phyloP scores from a whole-genome alignment of 192 early-diverging fungal species.

The Entophlyctis helioformis region DNA sequence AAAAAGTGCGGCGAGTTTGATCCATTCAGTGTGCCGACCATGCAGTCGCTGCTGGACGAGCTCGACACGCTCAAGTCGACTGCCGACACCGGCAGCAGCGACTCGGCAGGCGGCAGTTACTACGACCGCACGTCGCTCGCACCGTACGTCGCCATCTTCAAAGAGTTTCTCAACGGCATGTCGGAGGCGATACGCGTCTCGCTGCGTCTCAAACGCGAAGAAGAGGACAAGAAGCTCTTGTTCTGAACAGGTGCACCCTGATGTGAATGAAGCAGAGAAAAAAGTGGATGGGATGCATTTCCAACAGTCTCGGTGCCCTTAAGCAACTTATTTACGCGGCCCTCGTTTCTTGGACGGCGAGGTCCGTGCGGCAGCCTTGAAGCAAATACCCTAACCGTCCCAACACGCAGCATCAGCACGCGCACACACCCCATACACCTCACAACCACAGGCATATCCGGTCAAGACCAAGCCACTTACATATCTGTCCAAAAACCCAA shows the following conservation, averaged over 20 bases:
- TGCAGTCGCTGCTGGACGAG: slow-evolving; percentile 55
- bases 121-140: slow-evolving; percentile 10
- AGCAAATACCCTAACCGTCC: no score
- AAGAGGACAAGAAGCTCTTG: slow-evolving; percentile 14
- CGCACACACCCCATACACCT: no score
- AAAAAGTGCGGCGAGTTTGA: slow-evolving; percentile 70
- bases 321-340: no score
- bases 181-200: slow-evolving; percentile 4
- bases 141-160: slow-evolving; percentile 18
- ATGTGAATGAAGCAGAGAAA: no score
- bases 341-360: no score
- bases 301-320: no score
- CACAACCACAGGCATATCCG: no score
- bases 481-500: no score
- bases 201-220: slow-evolving; percentile 6
- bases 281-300: no score
- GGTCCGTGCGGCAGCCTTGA: no score
- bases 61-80: slow-evolving; percentile 7
- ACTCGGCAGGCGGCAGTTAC: slow-evolving; percentile 2
- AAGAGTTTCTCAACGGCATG: slow-evolving; percentile 9
- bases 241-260: slow-evolving; percentile 8
- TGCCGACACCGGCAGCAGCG: neutral
- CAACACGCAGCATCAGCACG: no score
- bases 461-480: no score
- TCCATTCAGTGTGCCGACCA: slow-evolving; percentile 64